phyloP scores from a whole-genome alignment of 345 rosid genomes.

The Orychophragmus violaceus region DNA sequence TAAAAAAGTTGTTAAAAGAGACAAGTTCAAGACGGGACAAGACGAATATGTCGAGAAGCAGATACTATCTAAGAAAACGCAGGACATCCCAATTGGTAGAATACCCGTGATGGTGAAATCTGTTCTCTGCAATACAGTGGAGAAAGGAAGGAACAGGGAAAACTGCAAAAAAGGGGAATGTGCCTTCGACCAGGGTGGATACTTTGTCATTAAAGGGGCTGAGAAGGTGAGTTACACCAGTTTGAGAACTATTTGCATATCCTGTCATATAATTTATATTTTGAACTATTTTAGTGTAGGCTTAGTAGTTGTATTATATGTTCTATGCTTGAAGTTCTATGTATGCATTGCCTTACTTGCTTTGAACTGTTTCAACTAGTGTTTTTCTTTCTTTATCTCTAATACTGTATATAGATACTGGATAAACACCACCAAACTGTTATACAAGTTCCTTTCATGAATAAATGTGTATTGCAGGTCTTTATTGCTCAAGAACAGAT shows the following conservation, averaged over 20 bases:
- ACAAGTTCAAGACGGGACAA: constrained; percentile 85
- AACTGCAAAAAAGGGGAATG: constrained; percentile 47
- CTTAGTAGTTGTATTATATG: not conserved
- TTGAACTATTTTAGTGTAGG: not conserved
- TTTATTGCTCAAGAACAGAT: constrained; percentile 88
- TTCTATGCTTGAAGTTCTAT: not conserved
- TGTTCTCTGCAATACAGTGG: constrained; percentile 69
- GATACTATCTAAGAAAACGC: constrained; percentile 27
- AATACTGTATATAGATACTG: not conserved
- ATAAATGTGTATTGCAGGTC: constrained; percentile 42
- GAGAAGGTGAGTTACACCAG: constrained; percentile 56
- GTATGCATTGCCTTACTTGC: not conserved
- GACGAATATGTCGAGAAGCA: constrained; percentile 43
- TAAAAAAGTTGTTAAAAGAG: constrained; percentile 41
- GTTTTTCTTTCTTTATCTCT: not conserved
- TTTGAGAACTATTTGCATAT: not conserved
- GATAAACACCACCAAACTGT: not conserved
- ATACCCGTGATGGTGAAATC: constrained; percentile 91
- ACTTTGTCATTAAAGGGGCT: constrained; percentile 84
- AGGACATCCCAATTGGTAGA: constrained; percentile 62
- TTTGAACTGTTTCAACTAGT: not conserved
- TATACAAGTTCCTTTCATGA: constrained; percentile 3
- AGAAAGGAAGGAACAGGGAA: constrained; percentile 29
- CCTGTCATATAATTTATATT: not conserved
- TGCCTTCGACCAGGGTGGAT: constrained; percentile 89